Evolutionary conservation across 2,329 filamentous ascomycete genomes (phyloP), one percentile per base, ranked within the genome.

Genomic region (Didymella arachidicola): DNA sequence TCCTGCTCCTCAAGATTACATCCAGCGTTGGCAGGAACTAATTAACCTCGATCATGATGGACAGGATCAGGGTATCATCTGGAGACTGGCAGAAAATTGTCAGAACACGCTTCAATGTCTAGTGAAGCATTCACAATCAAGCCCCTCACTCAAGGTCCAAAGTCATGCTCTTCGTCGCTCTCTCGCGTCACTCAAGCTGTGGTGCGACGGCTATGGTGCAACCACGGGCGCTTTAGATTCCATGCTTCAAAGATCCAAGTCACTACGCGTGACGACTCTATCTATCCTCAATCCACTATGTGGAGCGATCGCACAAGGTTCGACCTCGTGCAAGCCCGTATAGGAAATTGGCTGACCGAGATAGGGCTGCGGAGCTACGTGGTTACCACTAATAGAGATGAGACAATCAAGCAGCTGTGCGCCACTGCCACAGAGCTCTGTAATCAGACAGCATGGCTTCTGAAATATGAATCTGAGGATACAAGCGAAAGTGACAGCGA

Each of bases 181-280:
- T 50, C 32, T 57, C 22, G 26, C 39, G 32, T 63, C 42, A 4
- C 29, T 71, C 10, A 53, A 51, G 19, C 57, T 71, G 10, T 71
- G 68, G 66, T 55, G 46, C 4, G 59, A 64, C 11, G 66, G 65
- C 11, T 57, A 69, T 43, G 47, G 48, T 3, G 62, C 53, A 1
- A 38, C 26, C 7, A 34, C 54, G 4, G 64, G 68, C 6, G 54
- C 45, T 14, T 50, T 71, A 10, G 68, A 71, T 44, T 7, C 26
- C 3, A 16, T 56, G 0, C 57, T 71, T n/a, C 57, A 67, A n/a
- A 39, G 50, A 11, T 69, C 65, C 2, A 66, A 56, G 19, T 36
- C 38, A 11, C 44, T 71, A 5, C 55, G 54, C 2, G 32, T 53
- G 11, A 67, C 61, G 2, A 62, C 59, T 2, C 32, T 71, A 7